Base-by-base conservation (phyloP, 352 stramenopile genomes). In the Pythium volutum region DNA sequence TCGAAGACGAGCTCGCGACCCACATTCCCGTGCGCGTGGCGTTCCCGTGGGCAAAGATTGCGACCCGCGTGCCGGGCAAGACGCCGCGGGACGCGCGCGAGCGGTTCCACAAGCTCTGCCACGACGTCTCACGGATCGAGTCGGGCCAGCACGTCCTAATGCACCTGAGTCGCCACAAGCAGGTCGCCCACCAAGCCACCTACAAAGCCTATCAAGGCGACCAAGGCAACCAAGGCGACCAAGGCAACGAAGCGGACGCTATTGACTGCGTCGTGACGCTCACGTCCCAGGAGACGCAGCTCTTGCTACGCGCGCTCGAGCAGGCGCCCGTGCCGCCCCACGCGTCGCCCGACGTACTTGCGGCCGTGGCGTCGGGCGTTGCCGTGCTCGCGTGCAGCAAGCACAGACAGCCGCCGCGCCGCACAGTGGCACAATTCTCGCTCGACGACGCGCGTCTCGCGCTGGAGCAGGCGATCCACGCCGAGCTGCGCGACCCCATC, bases 91-190 rank as follows among this genome's bases (percentile, higher is more conserved):
- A 84, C 20, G 66, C 87, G 5, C 75, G 84, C 11, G 80, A 88
- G 46, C 73, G 84, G 42, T 94, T 87, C 64, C 65, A 81, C 55
- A 87, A 88, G 73, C 81, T 91, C 27, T 88, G 84, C 54, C 79
- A 88, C 48, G 84, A 93, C 55, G 64, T 93, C 9, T 73, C 77
- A n/a, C 68, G 75, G 14, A 91, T 93, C 42, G 81, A 93, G 54
- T 69, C 53, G 16, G 80, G 80, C 0, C 73, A 88, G 41, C 79
- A 89, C 29, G 70, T 89, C 2, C 77, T 69, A 27, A 90, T 88
- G 78, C 70, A 81, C 34, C 60, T 83, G 3, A 71, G 66, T 5
- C 68, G 78, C 23, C 26, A 63, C 22, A 34, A 3, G 15, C 36
- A 36, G 9, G 12, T 29, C 14, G 18, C 26, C n/a, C n/a, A n/a